Percentiles rank a stretch among this genome's conserved stretches.
Evolutionary conservation across 371 early-diverging fungal genomes (phyloP).

Genomic region (Apophysomyces ossiformis): DNA sequence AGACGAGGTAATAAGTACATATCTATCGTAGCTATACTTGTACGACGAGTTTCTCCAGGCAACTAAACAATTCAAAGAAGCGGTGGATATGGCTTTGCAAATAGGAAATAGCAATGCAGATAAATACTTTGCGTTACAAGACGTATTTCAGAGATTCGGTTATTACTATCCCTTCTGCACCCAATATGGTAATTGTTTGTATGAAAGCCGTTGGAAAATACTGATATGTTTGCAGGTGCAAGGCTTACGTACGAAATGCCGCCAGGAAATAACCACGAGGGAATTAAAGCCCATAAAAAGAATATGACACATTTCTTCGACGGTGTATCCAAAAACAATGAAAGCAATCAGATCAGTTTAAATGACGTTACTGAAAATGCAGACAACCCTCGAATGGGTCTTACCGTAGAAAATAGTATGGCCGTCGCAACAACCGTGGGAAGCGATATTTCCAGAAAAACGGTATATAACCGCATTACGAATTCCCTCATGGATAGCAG

Average conservation of each 20-base stretch:
- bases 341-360: neutral
- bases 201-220: neutral
- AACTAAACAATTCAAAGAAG: neutral
- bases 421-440: neutral
- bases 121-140: neutral
- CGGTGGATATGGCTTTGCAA: neutral
- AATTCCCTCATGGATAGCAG: neutral
- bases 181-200: neutral
- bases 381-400: neutral
- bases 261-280: neutral
- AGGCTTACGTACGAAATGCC: neutral
- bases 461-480: neutral
- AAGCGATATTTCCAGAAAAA: neutral
- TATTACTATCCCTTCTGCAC: neutral
- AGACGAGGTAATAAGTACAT: neutral
- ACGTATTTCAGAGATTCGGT: neutral
- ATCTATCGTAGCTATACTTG: neutral
- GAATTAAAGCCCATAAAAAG: neutral
- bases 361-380: neutral
- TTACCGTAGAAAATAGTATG: neutral
- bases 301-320: no score
- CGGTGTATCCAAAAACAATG: neutral
- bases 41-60: neutral
- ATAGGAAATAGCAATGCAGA: neutral
- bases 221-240: neutral